Evolutionary conservation across 2,329 filamentous ascomycete genomes (phyloP), one percentile per base, ranked within the genome.

Genomic region (Ophiocordyceps robertsii): DNA sequence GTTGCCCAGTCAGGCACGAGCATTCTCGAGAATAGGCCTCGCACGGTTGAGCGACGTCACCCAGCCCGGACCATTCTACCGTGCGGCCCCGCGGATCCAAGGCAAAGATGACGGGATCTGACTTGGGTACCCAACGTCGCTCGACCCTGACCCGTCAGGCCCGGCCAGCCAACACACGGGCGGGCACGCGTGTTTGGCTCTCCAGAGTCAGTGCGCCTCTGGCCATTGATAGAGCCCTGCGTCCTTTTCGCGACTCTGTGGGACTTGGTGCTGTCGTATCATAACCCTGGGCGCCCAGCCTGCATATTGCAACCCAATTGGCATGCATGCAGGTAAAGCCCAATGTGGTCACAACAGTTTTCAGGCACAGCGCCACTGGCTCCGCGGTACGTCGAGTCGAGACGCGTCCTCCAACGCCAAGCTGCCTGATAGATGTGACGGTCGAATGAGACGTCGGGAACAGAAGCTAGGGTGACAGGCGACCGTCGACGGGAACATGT

Each of bases 241-340:
- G 19, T 29, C 13, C 30, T 40, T 36, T 31, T 35, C 10, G 19
- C 6, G 36, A 32, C 21, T 27, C 24, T 27, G 40, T 39, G 40
- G 32, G 19, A 42, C 40, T 31, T 19, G 24, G 16, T 29, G 14
- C 19, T 16, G 2, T 32, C 42, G 42, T 44, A 41, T 44, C 38
- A 44, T 6, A 12, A 40, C 29, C 38, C 35, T 30, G 39, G 41
- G 33, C 41, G 38, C 29, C n/a, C 31, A 41, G 36, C 30, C 5
- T 35, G 39, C 39, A 43, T 43, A 24, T 46, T 46, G 44, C 44
- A 43, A 37, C 44, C 41, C 44, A 40, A 38, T 43, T 29, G 31
- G 24, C 33, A 19, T 17, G 9, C 38, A 39, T 40, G 44, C 31
- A 39, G 29, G 32, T 21, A 37, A 30, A 16, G 44, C 41, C 40